Base-by-base conservation (phyloP, 441 rosid genomes). In the Populus hybrid region DNA sequence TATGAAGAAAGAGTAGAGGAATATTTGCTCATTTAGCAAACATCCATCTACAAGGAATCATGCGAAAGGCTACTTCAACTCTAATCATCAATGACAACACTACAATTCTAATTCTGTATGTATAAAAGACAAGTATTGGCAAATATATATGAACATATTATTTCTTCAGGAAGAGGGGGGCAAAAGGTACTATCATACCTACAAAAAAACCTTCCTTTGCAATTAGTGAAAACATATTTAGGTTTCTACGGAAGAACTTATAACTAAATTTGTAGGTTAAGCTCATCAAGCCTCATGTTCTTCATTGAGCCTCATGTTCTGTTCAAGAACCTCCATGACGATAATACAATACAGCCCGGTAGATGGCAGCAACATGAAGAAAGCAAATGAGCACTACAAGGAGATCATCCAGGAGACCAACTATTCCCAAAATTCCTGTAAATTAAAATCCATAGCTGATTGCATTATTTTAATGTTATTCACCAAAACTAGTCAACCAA, bases 361-460 rank as follows among this genome's bases (percentile, higher is more conserved):
- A 93, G 23, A 95, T 59, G 36, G 96, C 90, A 81, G 97, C 97
- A 74, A 93, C 89, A 70, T 95, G 95, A 83, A 95, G 95, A 86
- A 90, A 87, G 83, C 87, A 85, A 9, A 93, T 67, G 8, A 92
- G 83, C 12, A 77, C 88, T 78, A 93, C 86, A 32, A 92, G 86
- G 75, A 91, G 81, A 84, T 93, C 98, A 68, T 93, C 95, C 84
- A 93, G 78, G 38, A 92, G 87, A 69, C 99, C 99, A 14, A 95
- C 90, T 64, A 91, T 72, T 57, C 95, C 98, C 77, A 91, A 9
- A 42, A 93, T 77, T 6, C 89, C 97, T 95, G 88, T 61, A 74
- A 38, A 79, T 77, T 70, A 64, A 70, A 12, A 28, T n/a, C 67
- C 70, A n/a, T 12, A 35, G 2, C 72, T 50, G 28, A 64, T 6